Evolutionary conservation across 352 stramenopile species (phyloP).

Genomic region (Pythium brassicae): DNA sequence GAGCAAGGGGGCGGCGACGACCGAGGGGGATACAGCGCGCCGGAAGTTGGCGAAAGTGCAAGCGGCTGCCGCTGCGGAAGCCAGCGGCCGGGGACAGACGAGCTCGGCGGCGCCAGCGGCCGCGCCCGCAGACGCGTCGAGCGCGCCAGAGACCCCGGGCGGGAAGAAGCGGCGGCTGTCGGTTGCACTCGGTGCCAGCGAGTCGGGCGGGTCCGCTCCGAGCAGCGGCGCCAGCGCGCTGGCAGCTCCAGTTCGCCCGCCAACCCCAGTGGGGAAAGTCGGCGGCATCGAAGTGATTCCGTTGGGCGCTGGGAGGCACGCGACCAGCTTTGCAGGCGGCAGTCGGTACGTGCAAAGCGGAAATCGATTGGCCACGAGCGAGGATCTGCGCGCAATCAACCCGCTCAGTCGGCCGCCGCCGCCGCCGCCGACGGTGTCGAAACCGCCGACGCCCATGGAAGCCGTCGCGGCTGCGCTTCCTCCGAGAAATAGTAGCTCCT

Average conservation of each 20-base stretch:
- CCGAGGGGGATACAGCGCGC: not conserved
- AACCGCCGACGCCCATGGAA: not conserved
- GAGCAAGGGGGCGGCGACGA: not conserved
- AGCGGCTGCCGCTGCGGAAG: not conserved
- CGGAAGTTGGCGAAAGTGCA: not conserved
- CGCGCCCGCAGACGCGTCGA: not conserved
- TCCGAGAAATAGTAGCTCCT: not conserved
- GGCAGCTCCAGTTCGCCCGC: not conserved
- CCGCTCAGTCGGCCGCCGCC: not conserved
- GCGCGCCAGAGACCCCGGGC: not conserved
- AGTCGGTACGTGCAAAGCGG: constrained; percentile 69
- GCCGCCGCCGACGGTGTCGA: constrained; percentile 4
- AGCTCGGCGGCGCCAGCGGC: not conserved
- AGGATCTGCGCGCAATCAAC: constrained; percentile 15
- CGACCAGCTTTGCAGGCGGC: constrained; percentile 22
- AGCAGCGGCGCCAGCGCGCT: not conserved
- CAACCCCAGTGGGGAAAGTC: constrained; percentile 4
- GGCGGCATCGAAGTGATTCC: constrained; percentile 44
- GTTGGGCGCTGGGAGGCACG: constrained; percentile 27
- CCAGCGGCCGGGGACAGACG: no score
- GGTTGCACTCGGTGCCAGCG: not conserved
- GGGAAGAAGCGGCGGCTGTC: not conserved
- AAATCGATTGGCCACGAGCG: constrained; percentile 26
- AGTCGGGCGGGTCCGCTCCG: not conserved
- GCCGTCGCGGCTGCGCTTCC: not conserved